Evolutionary conservation across 768 basidiomycete species (phyloP), one percentile per base, ranked within the genome.

Genomic region (Arthromyces matolae): DNA sequence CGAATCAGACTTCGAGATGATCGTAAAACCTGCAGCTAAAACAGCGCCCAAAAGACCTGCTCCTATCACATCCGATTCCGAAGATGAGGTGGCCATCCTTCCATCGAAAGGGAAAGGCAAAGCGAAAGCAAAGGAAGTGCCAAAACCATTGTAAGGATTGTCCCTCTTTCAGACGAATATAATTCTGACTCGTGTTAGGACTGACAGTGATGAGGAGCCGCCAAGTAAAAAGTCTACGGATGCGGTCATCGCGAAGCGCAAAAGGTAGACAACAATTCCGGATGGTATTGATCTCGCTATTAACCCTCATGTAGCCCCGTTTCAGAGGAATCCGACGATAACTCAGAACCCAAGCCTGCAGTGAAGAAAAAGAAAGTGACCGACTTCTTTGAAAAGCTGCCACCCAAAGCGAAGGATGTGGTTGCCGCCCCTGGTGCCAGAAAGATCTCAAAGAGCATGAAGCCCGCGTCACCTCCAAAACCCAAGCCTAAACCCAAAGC

Each of bases 381-480:
- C 4, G 82, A 84, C 57, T 86, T 84, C 71, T 83, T 85, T 54
- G 65, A 63, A 29, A 82, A 83, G 60, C 52, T 58, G 16, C 62
- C 67, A 8, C 59, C 65, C 2, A 71, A 68, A 13, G 57, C 60
- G 16, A 51, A 63, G 27, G 76, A 77, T 64, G 73, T 72, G 25
- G 61, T 66, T 5, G 62, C 61, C 22, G 59, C 55, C 18, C 71
- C 68, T 4, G 62, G 62, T 28, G 56, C 55, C 23, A 70, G 75
- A 48, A 82, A 81, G 57, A 66, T 83, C 8, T 80, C 82, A 22
- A 75, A 76, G 60, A 80, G 69, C 60, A 82, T 79, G 68, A 80
- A 80, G 58, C 72, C 78, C 3, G 81, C 78, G 31, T 77, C 76
- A 27, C 76, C 76, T 23, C 67, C 71, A 1, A 77, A 76, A 51